These are phyloP conservation scores for Pichia sp. DNA, from an alignment of 1,139 yeast species.

Conservation along the genomic window DNA sequence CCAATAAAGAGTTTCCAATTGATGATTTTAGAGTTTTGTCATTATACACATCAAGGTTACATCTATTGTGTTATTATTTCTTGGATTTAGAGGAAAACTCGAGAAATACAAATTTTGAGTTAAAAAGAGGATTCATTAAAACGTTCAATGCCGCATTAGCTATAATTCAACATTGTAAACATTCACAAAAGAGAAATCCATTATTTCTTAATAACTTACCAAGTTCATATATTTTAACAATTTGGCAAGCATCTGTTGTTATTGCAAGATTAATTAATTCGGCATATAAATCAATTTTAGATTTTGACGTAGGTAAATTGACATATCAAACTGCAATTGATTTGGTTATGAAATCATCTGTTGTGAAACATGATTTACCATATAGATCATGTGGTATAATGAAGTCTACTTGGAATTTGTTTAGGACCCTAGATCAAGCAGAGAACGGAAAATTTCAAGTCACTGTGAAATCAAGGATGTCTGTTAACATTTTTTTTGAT, in stretches of 20 bases:
- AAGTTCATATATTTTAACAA: conserved; percentile 67
- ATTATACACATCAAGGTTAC: conserved; percentile 67
- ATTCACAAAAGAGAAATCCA: conserved; percentile 53
- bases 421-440: conserved; percentile 49
- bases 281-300: conserved; percentile 57
- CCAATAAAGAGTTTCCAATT: conserved; percentile 32
- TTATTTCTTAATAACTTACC: conserved; percentile 73
- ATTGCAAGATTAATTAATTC: conserved; percentile 76
- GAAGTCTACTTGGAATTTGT: conserved; percentile 89
- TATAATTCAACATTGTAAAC: conserved; percentile 58
- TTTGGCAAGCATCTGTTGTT: conserved; percentile 90
- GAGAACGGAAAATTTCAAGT: conserved; percentile 33
- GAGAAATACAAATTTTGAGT: conserved; percentile 39
- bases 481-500: conserved; percentile 90
- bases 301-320: conserved; percentile 64
- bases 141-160: conserved; percentile 75
- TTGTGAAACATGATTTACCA: conserved; percentile 86
- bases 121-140: conserved; percentile 67
- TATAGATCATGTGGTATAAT: conserved; percentile 89
- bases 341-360: conserved; percentile 71
- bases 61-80: conserved; percentile 73
- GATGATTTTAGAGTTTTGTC: conserved; percentile 68
- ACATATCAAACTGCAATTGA: conserved; percentile 65
- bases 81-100: conserved; percentile 55
- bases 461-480: conserved; percentile 72